Conservation (phyloP, 192 early-diverging fungal genomes). For the Umbelopsis sp. region DNA sequence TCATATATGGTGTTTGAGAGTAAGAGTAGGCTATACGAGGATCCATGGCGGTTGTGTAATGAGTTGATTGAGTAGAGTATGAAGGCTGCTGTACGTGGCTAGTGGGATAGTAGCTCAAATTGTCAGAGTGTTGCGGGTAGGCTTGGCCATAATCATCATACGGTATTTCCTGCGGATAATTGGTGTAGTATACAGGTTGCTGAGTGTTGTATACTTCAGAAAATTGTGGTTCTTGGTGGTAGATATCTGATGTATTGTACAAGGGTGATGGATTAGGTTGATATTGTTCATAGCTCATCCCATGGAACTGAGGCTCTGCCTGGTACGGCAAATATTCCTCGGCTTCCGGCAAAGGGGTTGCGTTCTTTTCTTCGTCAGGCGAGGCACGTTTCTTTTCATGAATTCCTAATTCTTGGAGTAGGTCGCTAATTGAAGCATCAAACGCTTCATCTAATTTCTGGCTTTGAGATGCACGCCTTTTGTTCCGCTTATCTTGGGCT, state of each 20-base stretch:
- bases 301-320: not conserved
- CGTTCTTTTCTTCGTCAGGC: not conserved
- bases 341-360: not conserved
- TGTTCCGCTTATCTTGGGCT: not conserved
- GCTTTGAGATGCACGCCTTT: not conserved
- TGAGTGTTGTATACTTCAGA: not conserved
- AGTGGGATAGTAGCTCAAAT: not conserved
- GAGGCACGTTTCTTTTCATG: not conserved
- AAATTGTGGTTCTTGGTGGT: not conserved
- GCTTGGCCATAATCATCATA: not conserved
- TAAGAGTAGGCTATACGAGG: not conserved
- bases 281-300: not conserved
- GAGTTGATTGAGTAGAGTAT: not conserved
- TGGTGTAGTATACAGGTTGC: not conserved
- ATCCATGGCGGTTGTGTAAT: not conserved
- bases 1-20: not conserved
- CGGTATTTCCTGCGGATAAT: not conserved
- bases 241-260: not conserved
- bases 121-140: not conserved
- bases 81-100: not conserved
- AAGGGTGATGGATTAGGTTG: not conserved
- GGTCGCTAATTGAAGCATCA: conserved; percentile 18
- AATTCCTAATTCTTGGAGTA: conserved; percentile 13
- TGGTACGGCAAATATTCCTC: not conserved
- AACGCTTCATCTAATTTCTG: not conserved